Evolutionary conservation across 2,329 filamentous ascomycete species (phyloP), one percentile per base, ranked within the genome.

Genomic region (Tolypocladium tropicale): DNA sequence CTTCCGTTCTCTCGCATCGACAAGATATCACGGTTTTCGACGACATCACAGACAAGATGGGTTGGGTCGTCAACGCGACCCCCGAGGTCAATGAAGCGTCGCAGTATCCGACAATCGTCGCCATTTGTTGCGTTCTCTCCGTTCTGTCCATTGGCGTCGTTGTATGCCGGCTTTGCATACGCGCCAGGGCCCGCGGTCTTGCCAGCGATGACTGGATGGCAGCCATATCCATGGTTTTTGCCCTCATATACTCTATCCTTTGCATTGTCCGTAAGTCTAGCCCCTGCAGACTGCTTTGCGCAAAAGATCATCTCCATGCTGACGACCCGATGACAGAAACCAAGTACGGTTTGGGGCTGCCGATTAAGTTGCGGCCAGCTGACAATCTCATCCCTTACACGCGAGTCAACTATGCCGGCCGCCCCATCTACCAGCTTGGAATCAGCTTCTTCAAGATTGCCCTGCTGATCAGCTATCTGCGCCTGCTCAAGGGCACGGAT

Each of bases 361-460:
- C 78, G 0, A 55, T 80, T 9, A 59, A 54, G 7, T 58, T 69
- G 5, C 73, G 79, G 0, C 79, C 79, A 0, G 61, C 68, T n/a
- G 64, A 59, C n/a, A 73, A 76, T 48, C 61, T 78, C 0, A 57
- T 73, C 6, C 66, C 67, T 0, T 81, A 80, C 62, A 76, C 75
- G 0, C 63, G 76, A 55, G 67, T 78, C 62, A 82, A 82, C 63
- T 81, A 73, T 59, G 76, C 75, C 6, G 79, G 78, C 2, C 73
- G 79, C 3, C 79, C 79, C 0, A 74, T 81, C 49, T 82, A 82
- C 58, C 78, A 81, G 58, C 53, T 79, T 9, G 79, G 79, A 39
- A 79, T 82, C 63, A 76, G 76, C 57, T 79, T 79, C 56, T 82
- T 82, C 72, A 82, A 82, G 62, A 74, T 80, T 32, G 77, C 78